Base-by-base conservation (phyloP, 179 eudicot species). In the Heliamphora pulchella region DNA sequence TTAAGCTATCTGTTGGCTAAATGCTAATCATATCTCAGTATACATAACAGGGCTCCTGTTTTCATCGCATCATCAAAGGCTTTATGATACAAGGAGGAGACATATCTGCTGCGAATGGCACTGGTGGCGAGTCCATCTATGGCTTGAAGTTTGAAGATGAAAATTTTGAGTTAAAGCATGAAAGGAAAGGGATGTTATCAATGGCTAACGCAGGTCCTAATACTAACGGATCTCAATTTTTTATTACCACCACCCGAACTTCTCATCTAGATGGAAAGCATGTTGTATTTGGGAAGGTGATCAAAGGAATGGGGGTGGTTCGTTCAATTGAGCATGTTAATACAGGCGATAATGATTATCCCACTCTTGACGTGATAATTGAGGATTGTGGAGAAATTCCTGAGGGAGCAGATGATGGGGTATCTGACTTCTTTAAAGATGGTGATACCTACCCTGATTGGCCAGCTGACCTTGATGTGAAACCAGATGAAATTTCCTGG, bases 191-290 rank as follows among this genome's bases (percentile, higher is more conserved):
- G 64, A 93, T 89, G 88, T 67, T 93, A 22, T 90, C 97, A 47
- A 93, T 93, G 97, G 91, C 88, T 53, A 93, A 93, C 76, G 64
- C 81, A 68, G 97, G 97, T 77, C 97, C 97, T 43, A 83, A 93
- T 77, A 88, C 94, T 48, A 93, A 91, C 81, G 92, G 91, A n/a
- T 93, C 97, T 63, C 94, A 93, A 61, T 93, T 91, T 80, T 88
- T 84, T 62, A 93, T 91, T 46, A 88, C 92, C 61, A 89, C 93
- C 20, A 88, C 91, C n/a, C 92, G 86, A 78, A 75, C 92, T 50
- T 80, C 88, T 83, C 91, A 89, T 80, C 85, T 90, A 31, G 93
- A 93, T 82, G 97, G 97, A 55, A 90, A 93, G 78, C 82, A 89
- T 84, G 97, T 93, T 50, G 97, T 91, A 76, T 93, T 93, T 86